Conservation (phyloP, 352 stramenopile species). For the Phytophthora macrochlamydospora region DNA sequence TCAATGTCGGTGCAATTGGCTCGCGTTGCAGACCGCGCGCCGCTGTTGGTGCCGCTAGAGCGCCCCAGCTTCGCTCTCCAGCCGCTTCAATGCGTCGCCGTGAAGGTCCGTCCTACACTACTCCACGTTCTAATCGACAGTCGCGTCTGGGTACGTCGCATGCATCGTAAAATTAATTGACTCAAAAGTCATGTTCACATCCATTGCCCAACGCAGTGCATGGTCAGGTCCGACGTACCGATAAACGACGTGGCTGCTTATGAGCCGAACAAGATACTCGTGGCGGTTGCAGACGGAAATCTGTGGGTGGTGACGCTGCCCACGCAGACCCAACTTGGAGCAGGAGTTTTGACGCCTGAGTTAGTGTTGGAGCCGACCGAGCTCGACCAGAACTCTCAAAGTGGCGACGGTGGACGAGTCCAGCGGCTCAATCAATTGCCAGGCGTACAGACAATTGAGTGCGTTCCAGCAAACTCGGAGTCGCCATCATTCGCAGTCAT, state of each 20-base stretch:
- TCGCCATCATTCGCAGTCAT: conserved; percentile 39
- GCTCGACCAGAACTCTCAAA: neutral
- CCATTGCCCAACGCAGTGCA: conserved; percentile 37
- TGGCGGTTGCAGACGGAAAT: conserved; percentile 43
- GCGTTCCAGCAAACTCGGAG: conserved; percentile 11
- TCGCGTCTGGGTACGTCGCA: conserved; percentile 39
- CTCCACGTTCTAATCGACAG: conserved; percentile 57
- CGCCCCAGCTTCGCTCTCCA: neutral
- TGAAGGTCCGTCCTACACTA: conserved; percentile 50
- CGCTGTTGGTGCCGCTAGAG: conserved; percentile 32
- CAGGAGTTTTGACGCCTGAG: conserved; percentile 6
- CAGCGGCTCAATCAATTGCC: conserved; percentile 37
- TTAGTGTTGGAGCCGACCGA: conserved; percentile 22
- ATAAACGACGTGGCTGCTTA: conserved; percentile 43
- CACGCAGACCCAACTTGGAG: conserved; percentile 3
- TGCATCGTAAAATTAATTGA: neutral
- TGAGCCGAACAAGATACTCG: conserved; percentile 27
- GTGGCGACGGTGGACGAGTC: conserved; percentile 2
- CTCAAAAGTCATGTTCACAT: neutral
- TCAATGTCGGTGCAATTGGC: conserved; percentile 32
- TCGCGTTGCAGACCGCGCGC: conserved; percentile 43
- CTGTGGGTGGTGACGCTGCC: conserved; percentile 61
- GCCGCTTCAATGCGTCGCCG: conserved; percentile 13
- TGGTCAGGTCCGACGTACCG: conserved; percentile 41
- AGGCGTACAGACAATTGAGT: conserved; percentile 43